These are phyloP conservation scores for Jaapia argillacea DNA, from an alignment of 768 basidiomycete species.

Conservation along the genomic window DNA sequence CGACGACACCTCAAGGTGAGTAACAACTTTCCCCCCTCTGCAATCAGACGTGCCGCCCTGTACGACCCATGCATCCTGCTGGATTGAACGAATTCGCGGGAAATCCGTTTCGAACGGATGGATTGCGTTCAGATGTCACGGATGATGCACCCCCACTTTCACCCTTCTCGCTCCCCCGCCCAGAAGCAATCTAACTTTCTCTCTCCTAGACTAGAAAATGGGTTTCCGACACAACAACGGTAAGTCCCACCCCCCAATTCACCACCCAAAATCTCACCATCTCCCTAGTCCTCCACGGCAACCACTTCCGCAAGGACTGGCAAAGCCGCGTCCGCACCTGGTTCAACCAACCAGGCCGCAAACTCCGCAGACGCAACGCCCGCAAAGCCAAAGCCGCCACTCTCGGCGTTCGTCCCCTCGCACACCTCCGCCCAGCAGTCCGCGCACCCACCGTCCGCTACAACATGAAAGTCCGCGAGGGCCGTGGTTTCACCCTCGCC, in stretches of 20 bases:
- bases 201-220: constrained; percentile 43
- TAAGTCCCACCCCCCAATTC: constrained; percentile 20
- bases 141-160: constrained; percentile 5
- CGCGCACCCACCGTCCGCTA: constrained; percentile 94
- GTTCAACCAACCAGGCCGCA: constrained; percentile 99
- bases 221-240: constrained; percentile 79
- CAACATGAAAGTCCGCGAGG: constrained; percentile 95
- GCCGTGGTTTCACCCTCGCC: constrained; percentile 89
- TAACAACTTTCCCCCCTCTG: too few relatives aligned
- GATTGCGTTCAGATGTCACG: constrained; percentile 7
- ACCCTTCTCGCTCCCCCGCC: constrained; percentile 6
- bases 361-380: constrained; percentile 88
- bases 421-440: constrained; percentile 92
- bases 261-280: constrained; percentile 4
- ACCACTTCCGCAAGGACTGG: constrained; percentile 99
- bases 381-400: constrained; percentile 85
- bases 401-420: constrained; percentile 86
- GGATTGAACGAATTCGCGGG: too few relatives aligned
- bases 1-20: too few relatives aligned
- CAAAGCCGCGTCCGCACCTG: constrained; percentile 92
- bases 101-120: constrained; percentile 3
- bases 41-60: too few relatives aligned
- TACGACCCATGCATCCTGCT: too few relatives aligned
- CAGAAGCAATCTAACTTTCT: too few relatives aligned
- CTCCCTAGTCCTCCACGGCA: constrained; percentile 69